Base-by-base conservation (phyloP, 2,329 filamentous ascomycete genomes). In the Endothia cerciana region DNA sequence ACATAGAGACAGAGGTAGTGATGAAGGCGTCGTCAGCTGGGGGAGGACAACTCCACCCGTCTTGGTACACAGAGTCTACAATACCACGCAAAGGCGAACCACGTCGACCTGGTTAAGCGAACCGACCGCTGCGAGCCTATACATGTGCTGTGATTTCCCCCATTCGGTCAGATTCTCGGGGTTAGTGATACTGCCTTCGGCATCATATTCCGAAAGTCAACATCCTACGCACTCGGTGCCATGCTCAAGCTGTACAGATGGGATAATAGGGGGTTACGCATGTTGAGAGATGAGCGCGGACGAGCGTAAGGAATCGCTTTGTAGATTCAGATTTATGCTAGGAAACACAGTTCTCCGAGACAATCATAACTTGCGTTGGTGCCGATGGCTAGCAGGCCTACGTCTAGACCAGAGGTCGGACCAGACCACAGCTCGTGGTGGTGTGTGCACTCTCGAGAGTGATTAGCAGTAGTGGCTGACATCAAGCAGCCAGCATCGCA, bases 41-140 rank as follows among this genome's bases (percentile, higher is more conserved):
- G 51, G 51, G 15, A 55, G 51, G 28, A 55, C 51, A 33, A 33
- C 25, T 17, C 28, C 30, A n/a, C 51, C 28, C 30, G 51, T n/a
- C 8, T 22, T 36, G 51, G n/a, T n/a, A 36, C 51, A 55, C 51
- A 55, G 36, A 19, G 51, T 36, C 51, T 55, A 55, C 51, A 36
- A 19, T n/a, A 28, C 19, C 36, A 5, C 15, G 28, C 51, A 51
- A 55, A 55, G 51, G 7, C 51, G 28, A 19, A 36, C 51, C 51
- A 22, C 30, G 17, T 17, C 17, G 30, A 55, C 30, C 17, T 55
- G 15, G 36, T 7, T 36, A 55, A 36, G 51, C 51, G 30, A 55
- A 22, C 28, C 25, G 51, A n/a, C 49, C n/a, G 1, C 17, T 10
- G 11, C 22, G 25, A 51, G 25, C 3, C 13, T 28, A 17, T 17